phyloP scores from a whole-genome alignment of 208 protist genomes.

The Trypanosoma mega region DNA sequence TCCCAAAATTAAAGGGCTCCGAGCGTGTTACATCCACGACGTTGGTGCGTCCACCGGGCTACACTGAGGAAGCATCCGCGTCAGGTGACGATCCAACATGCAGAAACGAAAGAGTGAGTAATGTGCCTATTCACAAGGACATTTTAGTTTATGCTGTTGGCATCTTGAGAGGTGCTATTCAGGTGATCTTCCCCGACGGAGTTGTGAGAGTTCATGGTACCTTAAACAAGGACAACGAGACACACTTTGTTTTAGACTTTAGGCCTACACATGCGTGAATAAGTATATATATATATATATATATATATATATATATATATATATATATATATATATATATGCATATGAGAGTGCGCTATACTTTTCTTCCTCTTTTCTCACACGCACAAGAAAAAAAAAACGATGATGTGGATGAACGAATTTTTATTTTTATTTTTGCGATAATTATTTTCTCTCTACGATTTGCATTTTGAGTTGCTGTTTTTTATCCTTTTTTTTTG shows the following conservation, averaged over 20 bases:
- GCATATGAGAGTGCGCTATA: background rate
- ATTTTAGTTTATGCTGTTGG: slow-evolving; percentile 66
- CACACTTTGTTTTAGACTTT: slow-evolving; percentile 71
- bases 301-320: slow-evolving; percentile 3
- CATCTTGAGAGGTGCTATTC: slow-evolving; percentile 38
- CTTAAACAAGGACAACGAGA: slow-evolving; percentile 58
- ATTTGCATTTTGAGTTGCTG: too few species aligned
- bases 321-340: slow-evolving; percentile 4
- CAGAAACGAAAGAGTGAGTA: slow-evolving; percentile 10
- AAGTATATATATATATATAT: background rate
- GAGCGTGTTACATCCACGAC: slow-evolving; percentile 34
- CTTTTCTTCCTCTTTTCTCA: background rate
- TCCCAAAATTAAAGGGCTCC: slow-evolving; percentile 34
- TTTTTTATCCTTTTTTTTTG: slow-evolving; percentile 2
- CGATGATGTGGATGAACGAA: slow-evolving; percentile 5
- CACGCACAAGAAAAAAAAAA: slow-evolving; percentile 5
- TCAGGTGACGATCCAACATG: background rate
- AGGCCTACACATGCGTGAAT: slow-evolving; percentile 11
- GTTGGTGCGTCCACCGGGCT: slow-evolving; percentile 26
- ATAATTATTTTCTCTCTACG: slow-evolving; percentile 4
- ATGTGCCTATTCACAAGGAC: slow-evolving; percentile 35
- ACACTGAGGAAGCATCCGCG: slow-evolving; percentile 4
- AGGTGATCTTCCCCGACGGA: slow-evolving; percentile 39
- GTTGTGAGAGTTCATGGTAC: slow-evolving; percentile 39
- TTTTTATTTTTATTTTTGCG: slow-evolving; percentile 3